Evolutionary conservation across 2,329 filamentous ascomycete species (phyloP).

Genomic region (Botrytis byssoidea): DNA sequence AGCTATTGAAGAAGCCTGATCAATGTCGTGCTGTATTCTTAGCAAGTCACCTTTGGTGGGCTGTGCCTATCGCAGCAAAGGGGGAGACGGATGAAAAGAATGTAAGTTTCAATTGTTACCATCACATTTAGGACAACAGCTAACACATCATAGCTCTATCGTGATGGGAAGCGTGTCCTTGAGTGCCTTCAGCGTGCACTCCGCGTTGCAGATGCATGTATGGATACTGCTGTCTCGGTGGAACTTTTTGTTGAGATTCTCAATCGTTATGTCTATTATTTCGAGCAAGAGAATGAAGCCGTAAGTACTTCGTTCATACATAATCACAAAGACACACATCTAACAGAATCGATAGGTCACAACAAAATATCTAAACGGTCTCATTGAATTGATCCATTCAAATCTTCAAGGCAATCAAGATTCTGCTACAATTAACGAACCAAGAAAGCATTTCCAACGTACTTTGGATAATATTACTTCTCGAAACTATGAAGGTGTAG

Average conservation of each 20-base stretch:
- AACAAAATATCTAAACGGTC: slow-evolving; percentile 94
- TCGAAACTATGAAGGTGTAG: slow-evolving; percentile 89
- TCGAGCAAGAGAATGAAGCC: slow-evolving; percentile 97
- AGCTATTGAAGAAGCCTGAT: slow-evolving; percentile 94
- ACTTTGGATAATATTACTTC: slow-evolving; percentile 91
- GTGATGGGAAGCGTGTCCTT: slow-evolving; percentile 93
- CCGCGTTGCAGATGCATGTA: slow-evolving; percentile 95
- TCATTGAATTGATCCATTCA: slow-evolving; percentile 97
- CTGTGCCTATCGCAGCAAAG: slow-evolving; percentile 74
- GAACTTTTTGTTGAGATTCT: slow-evolving; percentile 98
- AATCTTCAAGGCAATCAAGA: slow-evolving; percentile 86
- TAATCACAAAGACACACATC: slow-evolving; percentile 16
- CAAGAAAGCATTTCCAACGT: slow-evolving; percentile 89
- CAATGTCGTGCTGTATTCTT: slow-evolving; percentile 96
- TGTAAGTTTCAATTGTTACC: slow-evolving; percentile 50
- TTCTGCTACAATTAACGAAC: slow-evolving; percentile 79
- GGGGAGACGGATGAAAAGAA: slow-evolving; percentile 83
- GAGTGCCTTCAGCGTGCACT: slow-evolving; percentile 95
- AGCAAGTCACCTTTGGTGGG: slow-evolving; percentile 98
- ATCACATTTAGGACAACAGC: slow-evolving; percentile 18
- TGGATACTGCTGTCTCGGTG: slow-evolving; percentile 96
- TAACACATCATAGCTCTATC: slow-evolving; percentile 68
- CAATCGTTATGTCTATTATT: slow-evolving; percentile 98
- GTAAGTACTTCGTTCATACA: slow-evolving; percentile 47
- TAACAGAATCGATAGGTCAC: slow-evolving; percentile 58